Evolutionary conservation across 1,284 basidiomycete genomes (phyloP).

Genomic region (Ustilago bromivora): DNA sequence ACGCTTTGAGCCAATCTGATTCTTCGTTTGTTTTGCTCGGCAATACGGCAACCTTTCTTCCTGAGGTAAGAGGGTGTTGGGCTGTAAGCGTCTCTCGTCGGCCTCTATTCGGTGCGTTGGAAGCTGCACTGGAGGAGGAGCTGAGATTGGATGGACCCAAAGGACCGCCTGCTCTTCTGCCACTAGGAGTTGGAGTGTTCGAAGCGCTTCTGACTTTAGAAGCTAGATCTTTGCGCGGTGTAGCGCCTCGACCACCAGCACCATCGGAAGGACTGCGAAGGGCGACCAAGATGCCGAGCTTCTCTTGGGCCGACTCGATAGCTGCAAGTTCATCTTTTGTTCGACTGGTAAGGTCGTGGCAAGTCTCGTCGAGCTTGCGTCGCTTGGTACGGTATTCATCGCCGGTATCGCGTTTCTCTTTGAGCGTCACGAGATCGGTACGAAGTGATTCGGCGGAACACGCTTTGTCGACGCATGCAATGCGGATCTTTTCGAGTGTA

Average conservation of each 20-base stretch:
- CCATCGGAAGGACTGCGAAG: conserved; percentile 49
- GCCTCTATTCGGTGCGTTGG: conserved; percentile 13
- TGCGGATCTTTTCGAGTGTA: conserved; percentile 58
- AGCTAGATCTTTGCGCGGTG: conserved; percentile 40
- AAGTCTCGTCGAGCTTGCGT: conserved; percentile 47
- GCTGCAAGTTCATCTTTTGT: conserved; percentile 57
- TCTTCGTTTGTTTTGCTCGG: conserved; percentile 45
- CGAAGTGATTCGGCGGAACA: conserved; percentile 29
- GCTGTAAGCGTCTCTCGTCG: conserved; percentile 38
- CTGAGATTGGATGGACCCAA: conserved; percentile 31
- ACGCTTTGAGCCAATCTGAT: conserved; percentile 52
- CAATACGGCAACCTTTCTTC: conserved; percentile 45
- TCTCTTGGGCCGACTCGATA: conserved; percentile 60
- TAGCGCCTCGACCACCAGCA: conserved; percentile 21
- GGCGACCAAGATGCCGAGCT: conserved; percentile 58
- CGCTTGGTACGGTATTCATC: conserved; percentile 55
- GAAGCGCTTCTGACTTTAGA: conserved; percentile 28
- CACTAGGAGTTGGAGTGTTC: conserved; percentile 33
- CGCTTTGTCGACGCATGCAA: conserved; percentile 45
- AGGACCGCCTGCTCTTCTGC: conserved; percentile 21
- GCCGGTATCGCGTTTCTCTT: conserved; percentile 43
- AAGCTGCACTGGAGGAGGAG: conserved; percentile 15
- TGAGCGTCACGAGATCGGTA: conserved; percentile 30
- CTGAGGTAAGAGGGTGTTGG: conserved; percentile 40
- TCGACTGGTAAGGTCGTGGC: conserved; percentile 40